Evolutionary conservation across 1,284 basidiomycete species (phyloP).

Genomic region (Rhodotorula sp.): DNA sequence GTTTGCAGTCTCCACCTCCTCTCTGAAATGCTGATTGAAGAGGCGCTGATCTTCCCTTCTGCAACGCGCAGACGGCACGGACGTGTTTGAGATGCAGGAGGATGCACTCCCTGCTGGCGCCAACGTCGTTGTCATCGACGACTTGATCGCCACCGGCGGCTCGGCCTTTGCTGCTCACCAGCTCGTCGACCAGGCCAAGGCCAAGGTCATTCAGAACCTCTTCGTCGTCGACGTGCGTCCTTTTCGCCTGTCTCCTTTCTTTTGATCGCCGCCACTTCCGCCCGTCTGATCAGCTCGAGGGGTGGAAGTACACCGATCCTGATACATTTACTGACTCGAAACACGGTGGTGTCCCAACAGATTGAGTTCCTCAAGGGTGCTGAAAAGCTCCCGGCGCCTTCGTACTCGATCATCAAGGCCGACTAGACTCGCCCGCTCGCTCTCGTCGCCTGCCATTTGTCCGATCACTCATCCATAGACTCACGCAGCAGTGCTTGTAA

Average conservation of each 20-base stretch:
- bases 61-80: conserved; percentile 20
- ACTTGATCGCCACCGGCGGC: conserved; percentile 95
- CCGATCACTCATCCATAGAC: not conserved
- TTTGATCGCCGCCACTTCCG: not conserved
- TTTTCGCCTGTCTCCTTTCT: not conserved
- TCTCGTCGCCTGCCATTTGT: not conserved
- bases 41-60: no score
- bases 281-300: no score
- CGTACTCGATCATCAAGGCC: conserved; percentile 37
- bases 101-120: conserved; percentile 79
- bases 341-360: not conserved
- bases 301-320: no score
- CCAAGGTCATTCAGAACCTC: conserved; percentile 33
- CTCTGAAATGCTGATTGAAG: not conserved
- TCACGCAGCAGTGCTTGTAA: not conserved
- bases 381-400: conserved; percentile 34
- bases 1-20: conserved; percentile 35
- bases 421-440: conserved; percentile 1
- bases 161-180: conserved; percentile 92
- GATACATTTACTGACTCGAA: not conserved
- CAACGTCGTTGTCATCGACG: conserved; percentile 86
- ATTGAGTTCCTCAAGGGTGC: conserved; percentile 36
- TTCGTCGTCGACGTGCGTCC: conserved; percentile 35
- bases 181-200: conserved; percentile 60
- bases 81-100: conserved; percentile 74